Conservation (phyloP, 768 basidiomycete genomes). For the Russula vinacea region DNA sequence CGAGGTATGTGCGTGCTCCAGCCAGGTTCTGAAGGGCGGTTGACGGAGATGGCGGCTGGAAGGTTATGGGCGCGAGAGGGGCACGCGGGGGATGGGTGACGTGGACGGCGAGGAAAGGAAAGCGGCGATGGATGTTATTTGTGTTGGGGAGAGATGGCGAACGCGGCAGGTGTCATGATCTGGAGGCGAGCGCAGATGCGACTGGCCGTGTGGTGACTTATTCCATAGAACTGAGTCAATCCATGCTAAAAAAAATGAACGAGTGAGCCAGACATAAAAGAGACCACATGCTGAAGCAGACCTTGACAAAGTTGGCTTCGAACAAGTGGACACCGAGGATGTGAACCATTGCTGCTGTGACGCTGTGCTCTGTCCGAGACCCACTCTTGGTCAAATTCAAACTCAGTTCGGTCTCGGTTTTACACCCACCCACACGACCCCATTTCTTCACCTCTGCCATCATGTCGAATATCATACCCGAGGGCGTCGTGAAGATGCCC, state of each 20-base stretch:
- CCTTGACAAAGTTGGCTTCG: conserved; percentile 73
- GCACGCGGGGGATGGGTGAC: conserved; percentile 61
- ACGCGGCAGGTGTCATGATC: conserved; percentile 86
- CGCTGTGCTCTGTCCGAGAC: not conserved
- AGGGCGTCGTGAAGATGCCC: conserved; percentile 82
- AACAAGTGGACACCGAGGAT: conserved; percentile 81
- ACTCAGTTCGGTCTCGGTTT: conserved; percentile 15
- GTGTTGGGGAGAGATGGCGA: conserved; percentile 74
- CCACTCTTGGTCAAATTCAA: conserved; percentile 9
- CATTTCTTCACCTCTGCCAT: conserved; percentile 13
- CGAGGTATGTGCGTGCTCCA: conserved; percentile 23
- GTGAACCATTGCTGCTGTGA: conserved; percentile 61
- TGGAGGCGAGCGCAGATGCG: conserved; percentile 88
- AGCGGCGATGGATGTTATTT: conserved; percentile 89
- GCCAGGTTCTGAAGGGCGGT: conserved; percentile 37
- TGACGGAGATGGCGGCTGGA: conserved; percentile 47
- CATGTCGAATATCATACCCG: conserved; percentile 76
- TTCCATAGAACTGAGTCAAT: conserved; percentile 85
- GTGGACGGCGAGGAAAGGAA: conserved; percentile 90
- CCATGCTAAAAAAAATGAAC: conserved; percentile 58
- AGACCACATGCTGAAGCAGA: conserved; percentile 39
- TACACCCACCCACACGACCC: conserved; percentile 20
- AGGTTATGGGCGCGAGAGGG: conserved; percentile 59
- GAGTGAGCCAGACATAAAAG: not conserved
- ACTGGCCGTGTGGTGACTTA: conserved; percentile 70